Conservation (phyloP, 257 asterid genomes). For the Mitragyna speciosa region DNA sequence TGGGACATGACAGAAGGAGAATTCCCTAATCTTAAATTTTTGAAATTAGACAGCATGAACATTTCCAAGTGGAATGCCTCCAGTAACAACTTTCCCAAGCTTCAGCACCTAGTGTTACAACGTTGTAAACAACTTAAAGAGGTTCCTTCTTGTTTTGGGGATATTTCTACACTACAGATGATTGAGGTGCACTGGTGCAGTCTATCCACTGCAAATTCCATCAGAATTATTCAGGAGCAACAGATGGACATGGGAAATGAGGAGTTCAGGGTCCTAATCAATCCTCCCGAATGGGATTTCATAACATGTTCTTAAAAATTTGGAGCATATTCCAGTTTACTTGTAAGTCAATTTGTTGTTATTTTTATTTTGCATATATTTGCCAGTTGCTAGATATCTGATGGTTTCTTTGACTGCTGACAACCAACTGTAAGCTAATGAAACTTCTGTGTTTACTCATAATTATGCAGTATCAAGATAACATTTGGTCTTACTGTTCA, state of each 20-base stretch:
- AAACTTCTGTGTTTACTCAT: too few species aligned
- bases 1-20: slow-evolving; percentile 9
- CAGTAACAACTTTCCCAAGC: not conserved
- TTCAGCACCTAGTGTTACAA: not conserved
- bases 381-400: too few species aligned
- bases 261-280: not conserved
- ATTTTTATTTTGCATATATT: not conserved
- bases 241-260: not conserved
- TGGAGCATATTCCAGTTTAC: not conserved
- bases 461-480: too few species aligned
- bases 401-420: too few species aligned
- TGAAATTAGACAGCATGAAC: not conserved
- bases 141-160: not conserved
- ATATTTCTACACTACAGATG: not conserved
- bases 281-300: slow-evolving; percentile 4
- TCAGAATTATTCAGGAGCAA: not conserved
- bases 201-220: not conserved
- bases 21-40: not conserved
- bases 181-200: slow-evolving; percentile 9
- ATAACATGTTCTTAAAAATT: not conserved
- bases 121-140: not conserved
- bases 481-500: too few species aligned
- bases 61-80: not conserved
- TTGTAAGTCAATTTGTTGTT: not conserved
- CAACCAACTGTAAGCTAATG: too few species aligned